Evolutionary conservation across 306 rosid genomes (phyloP).

Genomic region (Pyrus communis): DNA sequence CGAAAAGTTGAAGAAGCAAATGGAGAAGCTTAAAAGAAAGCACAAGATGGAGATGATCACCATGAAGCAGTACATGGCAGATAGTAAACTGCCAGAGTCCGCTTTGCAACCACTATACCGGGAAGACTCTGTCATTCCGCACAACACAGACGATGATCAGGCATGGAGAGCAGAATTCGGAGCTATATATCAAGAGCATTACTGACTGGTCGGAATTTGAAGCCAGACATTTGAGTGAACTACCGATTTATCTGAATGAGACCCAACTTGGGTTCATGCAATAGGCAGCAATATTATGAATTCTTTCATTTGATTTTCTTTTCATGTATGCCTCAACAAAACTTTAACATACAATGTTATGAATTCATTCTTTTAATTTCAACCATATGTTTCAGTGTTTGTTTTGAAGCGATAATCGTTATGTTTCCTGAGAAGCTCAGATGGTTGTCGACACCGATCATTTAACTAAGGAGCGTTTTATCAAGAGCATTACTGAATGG

Average conservation of each 20-base stretch:
- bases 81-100: conserved; percentile 79
- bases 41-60: conserved; percentile 95
- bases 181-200: conserved; percentile 89
- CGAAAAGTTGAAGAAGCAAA: conserved; percentile 68
- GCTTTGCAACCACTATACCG: conserved; percentile 58
- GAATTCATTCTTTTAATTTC: not conserved
- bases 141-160: conserved; percentile 64
- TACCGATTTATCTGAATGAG: not conserved
- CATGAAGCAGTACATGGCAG: conserved; percentile 87
- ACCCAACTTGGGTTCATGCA: conserved; percentile 18
- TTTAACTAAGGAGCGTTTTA: too few relatives aligned
- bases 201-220: conserved; percentile 22
- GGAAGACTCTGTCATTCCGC: conserved; percentile 44
- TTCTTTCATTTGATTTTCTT: not conserved
- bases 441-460: too few relatives aligned
- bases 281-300: not conserved
- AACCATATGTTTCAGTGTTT: not conserved
- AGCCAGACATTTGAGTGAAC: not conserved
- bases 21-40: conserved; percentile 78
- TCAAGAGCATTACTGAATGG: too few relatives aligned
- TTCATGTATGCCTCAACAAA: not conserved
- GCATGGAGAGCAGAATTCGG: conserved; percentile 96
- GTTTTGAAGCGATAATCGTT: not conserved
- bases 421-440: too few relatives aligned
- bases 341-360: too few relatives aligned